A percentile compares a stretch with the other conserved stretches of the same genome.
These are phyloP conservation scores for Spergularia azorica DNA, from an alignment of 179 eudicot species.

Conservation along the genomic window DNA sequence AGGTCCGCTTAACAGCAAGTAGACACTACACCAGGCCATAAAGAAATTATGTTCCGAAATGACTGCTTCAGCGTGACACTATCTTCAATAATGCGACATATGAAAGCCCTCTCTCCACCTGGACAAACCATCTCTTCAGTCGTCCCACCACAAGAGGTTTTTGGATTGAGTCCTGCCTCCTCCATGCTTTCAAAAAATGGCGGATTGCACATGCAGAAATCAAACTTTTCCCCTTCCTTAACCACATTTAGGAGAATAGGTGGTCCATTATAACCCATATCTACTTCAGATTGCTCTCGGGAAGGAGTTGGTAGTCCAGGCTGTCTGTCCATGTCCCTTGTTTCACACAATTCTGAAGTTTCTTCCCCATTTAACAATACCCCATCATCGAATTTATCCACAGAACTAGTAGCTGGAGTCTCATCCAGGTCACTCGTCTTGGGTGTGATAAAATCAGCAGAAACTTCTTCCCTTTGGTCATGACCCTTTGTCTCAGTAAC, in stretches of 20 bases:
- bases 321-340: conserved; percentile 19
- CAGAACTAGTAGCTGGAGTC: conserved; percentile 8
- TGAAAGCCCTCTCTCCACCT: conserved; percentile 90
- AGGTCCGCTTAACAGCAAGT: conserved; percentile 8
- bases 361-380: conserved; percentile 3
- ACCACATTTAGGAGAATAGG: conserved; percentile 73
- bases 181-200: conserved; percentile 94
- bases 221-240: conserved; percentile 76
- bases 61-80: conserved; percentile 63
- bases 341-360: conserved; percentile 19
- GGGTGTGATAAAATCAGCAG: conserved; percentile 13
- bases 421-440: conserved; percentile 21
- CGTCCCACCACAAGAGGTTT: conserved; percentile 96
- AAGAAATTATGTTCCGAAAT: conserved; percentile 53
- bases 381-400: conserved; percentile 27
- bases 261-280: conserved; percentile 54
- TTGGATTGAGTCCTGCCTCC: conserved; percentile 88
- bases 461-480: conserved; percentile 12
- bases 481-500: conserved; percentile 5
- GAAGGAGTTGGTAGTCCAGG: conserved; percentile 13
- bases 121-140: conserved; percentile 83
- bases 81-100: conserved; percentile 74
- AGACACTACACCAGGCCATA: conserved; percentile 7
- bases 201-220: conserved; percentile 98
- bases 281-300: conserved; percentile 23